Percentiles rank a stretch among this genome's conserved stretches.
Conservation (phyloP, 208 protist genomes). For the Acanthamoeba healyi region DNA sequence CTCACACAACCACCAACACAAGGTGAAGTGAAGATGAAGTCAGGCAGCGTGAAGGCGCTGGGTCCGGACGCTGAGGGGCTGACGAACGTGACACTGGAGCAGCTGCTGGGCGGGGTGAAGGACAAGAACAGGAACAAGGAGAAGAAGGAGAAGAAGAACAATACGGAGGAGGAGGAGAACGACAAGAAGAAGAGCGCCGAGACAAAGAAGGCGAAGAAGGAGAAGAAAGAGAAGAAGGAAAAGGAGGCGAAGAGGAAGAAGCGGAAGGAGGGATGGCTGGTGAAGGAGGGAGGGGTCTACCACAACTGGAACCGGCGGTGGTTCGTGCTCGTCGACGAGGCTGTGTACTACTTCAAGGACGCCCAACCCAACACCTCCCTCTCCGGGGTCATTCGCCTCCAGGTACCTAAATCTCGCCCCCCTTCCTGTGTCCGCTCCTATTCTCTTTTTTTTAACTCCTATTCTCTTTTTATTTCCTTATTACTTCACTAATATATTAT, state of each 20-base stretch:
- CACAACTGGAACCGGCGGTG: slow-evolving; percentile 61
- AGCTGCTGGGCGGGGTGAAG: background rate
- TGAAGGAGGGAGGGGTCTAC: slow-evolving; percentile 62
- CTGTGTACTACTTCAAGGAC: slow-evolving; percentile 53
- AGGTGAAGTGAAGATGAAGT: background rate
- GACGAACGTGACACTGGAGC: background rate
- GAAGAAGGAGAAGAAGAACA: background rate
- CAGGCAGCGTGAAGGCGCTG: slow-evolving; percentile 21
- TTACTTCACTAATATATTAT: background rate
- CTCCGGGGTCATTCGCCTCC: slow-evolving; percentile 27
- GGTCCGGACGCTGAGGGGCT: background rate
- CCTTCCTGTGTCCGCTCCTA: too few species aligned
- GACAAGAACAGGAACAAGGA: background rate
- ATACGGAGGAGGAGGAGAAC: background rate
- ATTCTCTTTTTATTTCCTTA: background rate
- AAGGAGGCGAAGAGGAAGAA: background rate
- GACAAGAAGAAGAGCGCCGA: background rate
- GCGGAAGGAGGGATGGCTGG: slow-evolving; percentile 42
- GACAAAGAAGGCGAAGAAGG: background rate
- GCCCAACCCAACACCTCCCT: background rate
- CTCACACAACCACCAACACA: background rate
- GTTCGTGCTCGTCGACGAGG: slow-evolving; percentile 31
- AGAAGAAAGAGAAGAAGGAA: background rate
- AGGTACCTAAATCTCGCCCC: background rate
- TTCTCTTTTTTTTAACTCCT: background rate